These are phyloP conservation scores for Cryomyces minteri DNA, from an alignment of 495 filamentous ascomycete species.

Conservation along the genomic window DNA sequence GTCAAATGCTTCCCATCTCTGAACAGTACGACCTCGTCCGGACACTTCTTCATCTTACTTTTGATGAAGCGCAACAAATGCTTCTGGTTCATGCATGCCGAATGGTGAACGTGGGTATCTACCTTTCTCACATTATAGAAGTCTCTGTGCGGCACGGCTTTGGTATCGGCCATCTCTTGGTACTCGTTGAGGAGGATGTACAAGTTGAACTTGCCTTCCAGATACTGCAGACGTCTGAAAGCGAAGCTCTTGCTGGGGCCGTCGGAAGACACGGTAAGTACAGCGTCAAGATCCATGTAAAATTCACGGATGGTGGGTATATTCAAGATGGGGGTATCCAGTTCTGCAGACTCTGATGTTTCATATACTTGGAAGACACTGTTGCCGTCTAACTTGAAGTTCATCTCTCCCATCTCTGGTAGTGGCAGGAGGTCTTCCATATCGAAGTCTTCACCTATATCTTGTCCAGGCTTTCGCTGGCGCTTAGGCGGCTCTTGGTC, in stretches of 20 bases:
- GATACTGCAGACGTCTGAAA: constrained; percentile 79
- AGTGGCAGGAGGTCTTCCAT: constrained; percentile 58
- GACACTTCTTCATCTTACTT: constrained; percentile 96
- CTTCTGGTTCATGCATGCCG: constrained; percentile 99
- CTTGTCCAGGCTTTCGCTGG: constrained; percentile 62
- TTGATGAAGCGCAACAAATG: constrained; percentile 97
- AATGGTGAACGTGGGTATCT: constrained; percentile 97
- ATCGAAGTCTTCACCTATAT: constrained; percentile 84
- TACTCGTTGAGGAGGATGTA: constrained; percentile 88
- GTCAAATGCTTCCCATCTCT: constrained; percentile 88
- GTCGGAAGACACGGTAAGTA: constrained; percentile 73
- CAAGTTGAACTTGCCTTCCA: constrained; percentile 92
- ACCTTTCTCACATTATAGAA: constrained; percentile 99
- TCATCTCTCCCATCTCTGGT: constrained; percentile 47
- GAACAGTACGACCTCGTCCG: constrained; percentile 83
- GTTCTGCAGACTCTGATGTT: constrained; percentile 37
- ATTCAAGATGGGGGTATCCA: constrained; percentile 47
- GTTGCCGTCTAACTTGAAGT: constrained; percentile 57
- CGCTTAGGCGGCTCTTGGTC: constrained; percentile 11
- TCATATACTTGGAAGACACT: constrained; percentile 89
- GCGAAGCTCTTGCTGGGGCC: constrained; percentile 95
- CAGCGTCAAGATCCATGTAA: constrained; percentile 82
- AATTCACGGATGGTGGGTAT: constrained; percentile 85
- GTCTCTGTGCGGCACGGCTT: constrained; percentile 89
- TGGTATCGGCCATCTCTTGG: constrained; percentile 94